Conservation (phyloP, 176 grass and related monocot species). For the Oryza punctata region DNA sequence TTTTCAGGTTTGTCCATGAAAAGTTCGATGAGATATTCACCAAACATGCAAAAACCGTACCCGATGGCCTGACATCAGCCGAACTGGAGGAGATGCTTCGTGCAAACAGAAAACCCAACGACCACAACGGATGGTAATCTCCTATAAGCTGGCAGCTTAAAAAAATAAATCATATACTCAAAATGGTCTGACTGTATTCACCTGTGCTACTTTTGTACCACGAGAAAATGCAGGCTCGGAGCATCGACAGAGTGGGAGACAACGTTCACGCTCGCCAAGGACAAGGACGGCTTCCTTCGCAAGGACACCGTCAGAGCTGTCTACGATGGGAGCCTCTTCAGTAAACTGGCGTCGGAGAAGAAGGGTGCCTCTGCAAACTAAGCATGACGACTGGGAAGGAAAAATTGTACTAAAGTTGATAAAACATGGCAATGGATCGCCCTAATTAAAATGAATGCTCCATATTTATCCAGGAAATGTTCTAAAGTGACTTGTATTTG, state of each 20-base stretch:
- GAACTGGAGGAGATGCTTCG: constrained; percentile 59
- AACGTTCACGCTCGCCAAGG: constrained; percentile 51
- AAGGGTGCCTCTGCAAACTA: neutral
- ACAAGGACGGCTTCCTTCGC: constrained; percentile 64
- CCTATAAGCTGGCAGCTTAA: neutral
- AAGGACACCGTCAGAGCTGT: constrained; percentile 49
- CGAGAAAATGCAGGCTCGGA: constrained; percentile 50
- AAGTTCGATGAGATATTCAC: constrained; percentile 75
- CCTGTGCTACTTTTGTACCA: neutral
- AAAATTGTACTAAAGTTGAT: neutral
- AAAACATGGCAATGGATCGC: too few species aligned
- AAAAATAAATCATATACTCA: too few species aligned
- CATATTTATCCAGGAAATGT: too few species aligned
- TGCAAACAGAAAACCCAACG: constrained; percentile 46
- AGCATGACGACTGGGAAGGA: neutral
- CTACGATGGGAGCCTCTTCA: constrained; percentile 72
- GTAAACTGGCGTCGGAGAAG: constrained; percentile 35
- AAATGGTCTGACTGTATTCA: neutral
- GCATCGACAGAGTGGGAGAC: constrained; percentile 53
- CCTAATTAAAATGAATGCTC: too few species aligned
- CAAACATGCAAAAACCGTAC: constrained; percentile 51
- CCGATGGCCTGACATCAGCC: constrained; percentile 36
- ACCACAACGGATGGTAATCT: constrained; percentile 55
- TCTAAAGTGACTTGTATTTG: too few species aligned
- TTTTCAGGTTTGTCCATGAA: constrained; percentile 60